These are phyloP conservation scores for Talaromyces rugulosus DNA, from an alignment of 2,329 filamentous ascomycete species.

Conservation along the genomic window DNA sequence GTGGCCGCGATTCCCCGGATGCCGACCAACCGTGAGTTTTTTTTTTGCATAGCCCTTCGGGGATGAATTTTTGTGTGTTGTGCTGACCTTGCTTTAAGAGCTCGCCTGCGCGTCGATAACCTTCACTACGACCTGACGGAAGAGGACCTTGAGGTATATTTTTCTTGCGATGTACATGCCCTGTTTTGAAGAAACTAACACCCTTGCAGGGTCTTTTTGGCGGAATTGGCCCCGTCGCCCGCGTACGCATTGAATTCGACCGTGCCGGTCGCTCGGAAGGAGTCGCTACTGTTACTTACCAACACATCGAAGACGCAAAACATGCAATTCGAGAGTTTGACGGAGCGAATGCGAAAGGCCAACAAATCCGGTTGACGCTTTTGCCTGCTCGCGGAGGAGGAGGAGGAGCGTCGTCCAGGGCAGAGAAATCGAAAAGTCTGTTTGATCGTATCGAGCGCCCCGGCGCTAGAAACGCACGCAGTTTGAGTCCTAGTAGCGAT, in stretches of 20 bases:
- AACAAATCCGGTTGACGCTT: conserved; percentile 72
- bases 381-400: conserved; percentile 49
- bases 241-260: conserved; percentile 74
- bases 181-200: not conserved
- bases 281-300: conserved; percentile 78
- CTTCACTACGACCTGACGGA: conserved; percentile 88
- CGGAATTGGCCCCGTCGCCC: conserved; percentile 67
- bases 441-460: conserved; percentile 59
- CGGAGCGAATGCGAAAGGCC: conserved; percentile 83
- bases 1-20: conserved; percentile 33
- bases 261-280: conserved; percentile 84
- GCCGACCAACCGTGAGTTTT: conserved; percentile 31
- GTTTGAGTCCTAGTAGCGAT: conserved; percentile 37
- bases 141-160: conserved; percentile 69
- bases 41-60: not conserved
- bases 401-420: conserved; percentile 40
- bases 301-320: conserved; percentile 64
- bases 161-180: not conserved
- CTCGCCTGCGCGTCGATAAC: conserved; percentile 80
- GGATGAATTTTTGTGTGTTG: not conserved
- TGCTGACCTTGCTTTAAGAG: conserved; percentile 47
- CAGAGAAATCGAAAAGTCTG: conserved; percentile 56
- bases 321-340: conserved; percentile 76
- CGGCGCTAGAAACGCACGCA: conserved; percentile 35
- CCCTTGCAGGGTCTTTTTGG: conserved; percentile 67